Evolutionary conservation across 805 yeast genomes (phyloP), one percentile per base, ranked within the genome.

Genomic region (Kodamaea leandrae): DNA sequence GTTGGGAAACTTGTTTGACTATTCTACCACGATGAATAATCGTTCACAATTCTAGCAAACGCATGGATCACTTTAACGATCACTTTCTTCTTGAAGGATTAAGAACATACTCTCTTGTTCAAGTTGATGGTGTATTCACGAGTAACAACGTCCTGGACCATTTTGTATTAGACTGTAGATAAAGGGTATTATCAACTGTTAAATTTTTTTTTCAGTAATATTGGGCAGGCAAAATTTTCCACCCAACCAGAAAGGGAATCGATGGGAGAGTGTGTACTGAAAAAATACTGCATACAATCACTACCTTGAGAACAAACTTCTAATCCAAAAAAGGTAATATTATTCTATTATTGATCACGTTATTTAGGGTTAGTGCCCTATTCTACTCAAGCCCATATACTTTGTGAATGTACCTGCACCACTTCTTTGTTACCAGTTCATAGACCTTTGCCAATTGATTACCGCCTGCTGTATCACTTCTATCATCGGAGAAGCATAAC

Each of bases 61-160:
- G n/a, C n/a, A n/a, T n/a, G n/a, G n/a, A n/a, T n/a, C n/a, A n/a
- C n/a, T n/a, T n/a, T n/a, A n/a, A n/a, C n/a, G n/a, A 7, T 25
- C 14, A 25, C n/a, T 9, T 25, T 25, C 30, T 17, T 28, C 34
- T 19, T 26, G 33, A 27, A 17, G 20, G 16, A 4, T 30, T 17
- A 17, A n/a, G 20, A 42, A 85, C 95, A 71, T 84, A 87, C 95
- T 80, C 98, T 89, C 78, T 89, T 91, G 96, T 89, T 96, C 77
- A 91, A 80, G 88, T 93, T 91, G 77, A 93, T 90, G 83, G 99
- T 93, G 88, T 93, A 93, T 80, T 93, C 99, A 78, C 99, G 96
- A 75, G 99, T 86, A 77, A 93, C 97, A 77, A 89, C 96, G 90
- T 93, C 98, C 80, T 86, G 86, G 73, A 89, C 95, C 76, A 83